Evolutionary conservation across 192 early-diverging fungal species (phyloP).

Genomic region (Dissophora globulifera): DNA sequence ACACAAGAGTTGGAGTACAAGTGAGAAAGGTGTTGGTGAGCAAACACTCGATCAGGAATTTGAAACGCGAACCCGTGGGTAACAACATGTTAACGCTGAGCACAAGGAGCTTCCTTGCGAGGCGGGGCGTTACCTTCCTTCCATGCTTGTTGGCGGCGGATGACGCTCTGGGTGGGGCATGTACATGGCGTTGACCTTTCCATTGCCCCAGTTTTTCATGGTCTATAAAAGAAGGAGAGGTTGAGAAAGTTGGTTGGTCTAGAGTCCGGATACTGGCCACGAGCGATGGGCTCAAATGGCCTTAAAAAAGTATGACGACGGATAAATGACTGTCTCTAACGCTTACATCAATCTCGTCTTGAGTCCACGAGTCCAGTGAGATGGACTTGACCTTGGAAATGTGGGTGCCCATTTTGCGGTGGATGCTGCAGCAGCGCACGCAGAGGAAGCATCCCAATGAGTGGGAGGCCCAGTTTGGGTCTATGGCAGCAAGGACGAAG

Average conservation of each 20-base stretch:
- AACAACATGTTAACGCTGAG: too few relatives aligned
- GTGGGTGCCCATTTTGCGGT: slow-evolving; percentile 88
- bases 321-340: too few relatives aligned
- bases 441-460: slow-evolving; percentile 94
- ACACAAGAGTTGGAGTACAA: too few relatives aligned
- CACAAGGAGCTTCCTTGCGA: too few relatives aligned
- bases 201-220: slow-evolving; percentile 71
- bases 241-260: too few relatives aligned
- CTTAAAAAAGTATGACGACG: too few relatives aligned
- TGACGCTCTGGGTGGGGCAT: slow-evolving; percentile 77
- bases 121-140: slow-evolving; percentile 66
- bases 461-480: slow-evolving; percentile 90
- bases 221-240: slow-evolving; percentile 50
- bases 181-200: slow-evolving; percentile 73
- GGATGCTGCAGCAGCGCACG: slow-evolving; percentile 88
- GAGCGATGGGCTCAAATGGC: too few relatives aligned
- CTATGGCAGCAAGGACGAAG: too few relatives aligned
- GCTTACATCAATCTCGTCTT: slow-evolving; percentile 83
- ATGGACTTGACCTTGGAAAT: slow-evolving; percentile 93
- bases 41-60: too few relatives aligned
- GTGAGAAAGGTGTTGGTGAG: too few relatives aligned
- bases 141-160: slow-evolving; percentile 70
- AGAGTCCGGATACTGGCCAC: too few relatives aligned
- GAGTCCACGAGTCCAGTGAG: slow-evolving; percentile 89
- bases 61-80: too few relatives aligned